Base-by-base conservation (phyloP, 176 grass and related monocot genomes). In the Cocos nucifera region DNA sequence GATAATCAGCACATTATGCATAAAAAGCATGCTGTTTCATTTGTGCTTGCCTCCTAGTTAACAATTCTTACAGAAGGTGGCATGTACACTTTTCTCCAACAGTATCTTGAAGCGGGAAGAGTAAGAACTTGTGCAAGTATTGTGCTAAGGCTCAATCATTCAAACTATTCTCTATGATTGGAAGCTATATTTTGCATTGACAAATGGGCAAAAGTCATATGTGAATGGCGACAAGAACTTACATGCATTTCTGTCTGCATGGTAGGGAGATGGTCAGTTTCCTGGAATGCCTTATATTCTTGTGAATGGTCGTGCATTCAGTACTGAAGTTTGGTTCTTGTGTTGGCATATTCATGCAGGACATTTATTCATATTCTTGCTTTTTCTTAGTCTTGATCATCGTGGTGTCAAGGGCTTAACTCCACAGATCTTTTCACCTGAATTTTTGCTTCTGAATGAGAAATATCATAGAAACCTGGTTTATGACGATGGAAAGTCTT, bases 341-440 rank as follows among this genome's bases (percentile, higher is more conserved):
- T 44, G 17, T 15, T 68, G 51, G 27, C 4, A 56, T 57, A 44
- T 44, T 44, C 17, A 12, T 55, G 28, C 51, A 56, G 53, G 65
- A 56, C 53, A 57, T 1, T 55, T 68, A 44, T 35, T 25, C 14
- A 48, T 68, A n/a, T 17, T 68, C 27, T 39, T 68, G 12, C 65
- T 68, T 44, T 57, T 68, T 16, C 15, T 56, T 6, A 14, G 27
- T 25, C 29, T 68, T 23, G 29, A 68, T 5, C 52, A 44, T 22
- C 57, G 52, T 23, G 22, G 17, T 48, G 23, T 52, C 51, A 57
- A 68, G n/a, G 65, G 65, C 27, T 35, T 44, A 20, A 39, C 9
- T 68, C 16, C 49, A 51, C n/a, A 52, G 26, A 27, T 17, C 48
- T 26, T 53, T 5, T 27, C 6, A 27, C 22, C 5, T 0, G 24